phyloP scores from a whole-genome alignment of 2,329 filamentous ascomycete species.

The Venturia nashicola region DNA sequence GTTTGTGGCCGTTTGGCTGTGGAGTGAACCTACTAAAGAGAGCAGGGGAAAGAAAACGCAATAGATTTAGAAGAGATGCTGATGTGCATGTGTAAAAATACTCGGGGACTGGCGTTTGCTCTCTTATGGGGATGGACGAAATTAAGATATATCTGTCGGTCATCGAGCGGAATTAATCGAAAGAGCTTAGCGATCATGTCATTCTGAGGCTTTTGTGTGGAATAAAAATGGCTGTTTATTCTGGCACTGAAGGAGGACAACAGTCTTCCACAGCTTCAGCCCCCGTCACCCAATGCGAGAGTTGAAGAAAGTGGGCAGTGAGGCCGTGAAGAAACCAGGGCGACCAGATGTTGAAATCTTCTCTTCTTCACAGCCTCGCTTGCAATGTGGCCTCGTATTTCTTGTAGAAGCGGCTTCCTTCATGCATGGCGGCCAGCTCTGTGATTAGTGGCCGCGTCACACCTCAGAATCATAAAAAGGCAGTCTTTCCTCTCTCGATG shows the following conservation, averaged over 20 bases:
- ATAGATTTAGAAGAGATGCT: constrained; percentile 13
- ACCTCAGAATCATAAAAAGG: neutral
- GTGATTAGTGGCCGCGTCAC: neutral
- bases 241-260: neutral
- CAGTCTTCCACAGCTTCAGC: too few species aligned
- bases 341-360: neutral
- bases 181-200: neutral
- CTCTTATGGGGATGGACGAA: neutral
- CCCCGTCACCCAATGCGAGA: too few species aligned
- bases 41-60: constrained; percentile 37
- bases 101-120: neutral
- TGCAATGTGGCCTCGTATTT: neutral
- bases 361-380: neutral
- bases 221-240: neutral
- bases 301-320: too few species aligned
- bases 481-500: neutral
- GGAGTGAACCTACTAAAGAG: constrained; percentile 47
- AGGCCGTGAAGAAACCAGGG: too few species aligned
- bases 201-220: neutral
- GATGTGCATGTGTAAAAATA: neutral
- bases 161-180: neutral
- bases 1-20: constrained; percentile 86
- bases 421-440: neutral
- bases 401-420: neutral
- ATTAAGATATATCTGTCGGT: neutral